A percentile compares a stretch with the other conserved stretches of the same genome.
These are phyloP conservation scores for Fusarium sambucinum DNA, from an alignment of 2,329 filamentous ascomycete species.

Conservation along the genomic window DNA sequence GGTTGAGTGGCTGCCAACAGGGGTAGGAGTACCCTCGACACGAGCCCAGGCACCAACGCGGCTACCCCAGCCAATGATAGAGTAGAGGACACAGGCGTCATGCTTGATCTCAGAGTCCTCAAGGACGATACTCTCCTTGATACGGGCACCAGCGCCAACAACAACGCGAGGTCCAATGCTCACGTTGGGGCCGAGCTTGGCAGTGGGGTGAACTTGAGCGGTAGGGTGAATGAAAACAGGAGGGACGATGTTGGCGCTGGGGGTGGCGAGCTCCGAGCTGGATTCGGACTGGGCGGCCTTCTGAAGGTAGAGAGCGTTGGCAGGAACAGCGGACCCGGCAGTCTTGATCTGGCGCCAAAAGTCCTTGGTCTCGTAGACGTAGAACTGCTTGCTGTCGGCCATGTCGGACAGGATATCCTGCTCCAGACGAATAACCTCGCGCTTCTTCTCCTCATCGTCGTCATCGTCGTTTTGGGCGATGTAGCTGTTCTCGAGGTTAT, in stretches of 20 bases:
- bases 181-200: constrained; percentile 96
- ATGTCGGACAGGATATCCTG: constrained; percentile 97
- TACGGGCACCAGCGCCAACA: constrained; percentile 86
- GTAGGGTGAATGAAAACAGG: constrained; percentile 96
- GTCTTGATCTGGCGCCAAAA: constrained; percentile 99
- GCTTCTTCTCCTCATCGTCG: constrained; percentile 82
- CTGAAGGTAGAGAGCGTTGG: constrained; percentile 95
- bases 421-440: constrained; percentile 91
- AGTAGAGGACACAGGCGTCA: constrained; percentile 94
- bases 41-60: constrained; percentile 97
- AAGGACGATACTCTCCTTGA: constrained; percentile 96
- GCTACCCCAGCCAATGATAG: constrained; percentile 97
- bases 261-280: constrained; percentile 78
- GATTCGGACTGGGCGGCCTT: constrained; percentile 87
- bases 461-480: constrained; percentile 64
- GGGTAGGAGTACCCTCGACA: constrained; percentile 93
- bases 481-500: constrained; percentile 82
- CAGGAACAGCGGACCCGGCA: constrained; percentile 94
- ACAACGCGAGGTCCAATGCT: constrained; percentile 91
- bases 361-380: constrained; percentile 97
- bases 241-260: constrained; percentile 87
- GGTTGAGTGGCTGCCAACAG: constrained; percentile 87
- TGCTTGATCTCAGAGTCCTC: constrained; percentile 97
- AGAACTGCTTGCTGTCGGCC: constrained; percentile 97
- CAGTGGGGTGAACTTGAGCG: constrained; percentile 90